These are phyloP conservation scores for Lipomyces starkeyi DNA, from an alignment of 805 yeast genomes.

Conservation along the genomic window DNA sequence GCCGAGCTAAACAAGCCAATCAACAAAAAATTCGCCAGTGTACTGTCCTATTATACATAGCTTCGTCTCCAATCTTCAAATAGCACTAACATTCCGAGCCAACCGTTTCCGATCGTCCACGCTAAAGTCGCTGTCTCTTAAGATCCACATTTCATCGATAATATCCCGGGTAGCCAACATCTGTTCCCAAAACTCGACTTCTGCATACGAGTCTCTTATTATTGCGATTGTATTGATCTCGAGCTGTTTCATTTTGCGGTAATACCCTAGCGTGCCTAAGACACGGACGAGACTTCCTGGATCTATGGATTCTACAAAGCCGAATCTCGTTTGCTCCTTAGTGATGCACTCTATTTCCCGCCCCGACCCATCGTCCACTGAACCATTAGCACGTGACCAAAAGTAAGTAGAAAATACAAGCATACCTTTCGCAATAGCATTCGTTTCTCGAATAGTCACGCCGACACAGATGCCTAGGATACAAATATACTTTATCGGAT, in stretches of 20 bases:
- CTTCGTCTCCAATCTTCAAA: not conserved
- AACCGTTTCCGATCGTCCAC: slow-evolving; percentile 1
- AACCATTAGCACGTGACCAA: not conserved
- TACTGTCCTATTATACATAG: not conserved
- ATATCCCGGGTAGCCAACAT: not conserved
- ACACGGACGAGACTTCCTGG: slow-evolving; percentile 7
- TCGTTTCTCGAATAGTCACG: slow-evolving; percentile 4
- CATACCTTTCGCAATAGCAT: not conserved
- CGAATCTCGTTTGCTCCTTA: not conserved
- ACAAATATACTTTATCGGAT: slow-evolving; percentile 23
- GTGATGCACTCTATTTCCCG: slow-evolving; percentile 6
- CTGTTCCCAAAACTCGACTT: slow-evolving; percentile 8
- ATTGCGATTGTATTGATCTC: not conserved
- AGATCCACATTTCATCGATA: slow-evolving; percentile 11
- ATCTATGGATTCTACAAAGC: not conserved
- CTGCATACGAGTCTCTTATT: slow-evolving; percentile 1
- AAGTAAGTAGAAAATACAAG: not conserved
- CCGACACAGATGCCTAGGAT: slow-evolving; percentile 21
- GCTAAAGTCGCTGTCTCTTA: not conserved
- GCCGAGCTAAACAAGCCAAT: not conserved
- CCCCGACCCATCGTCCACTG: slow-evolving; percentile 21
- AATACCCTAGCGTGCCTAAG: slow-evolving; percentile 1
- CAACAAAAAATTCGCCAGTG: not conserved
- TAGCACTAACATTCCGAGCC: not conserved
- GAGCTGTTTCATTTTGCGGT: not conserved